Evolutionary conservation across 805 yeast genomes (phyloP), one percentile per base, ranked within the genome.

Genomic region (Sugiyamaella qingdaonensis): DNA sequence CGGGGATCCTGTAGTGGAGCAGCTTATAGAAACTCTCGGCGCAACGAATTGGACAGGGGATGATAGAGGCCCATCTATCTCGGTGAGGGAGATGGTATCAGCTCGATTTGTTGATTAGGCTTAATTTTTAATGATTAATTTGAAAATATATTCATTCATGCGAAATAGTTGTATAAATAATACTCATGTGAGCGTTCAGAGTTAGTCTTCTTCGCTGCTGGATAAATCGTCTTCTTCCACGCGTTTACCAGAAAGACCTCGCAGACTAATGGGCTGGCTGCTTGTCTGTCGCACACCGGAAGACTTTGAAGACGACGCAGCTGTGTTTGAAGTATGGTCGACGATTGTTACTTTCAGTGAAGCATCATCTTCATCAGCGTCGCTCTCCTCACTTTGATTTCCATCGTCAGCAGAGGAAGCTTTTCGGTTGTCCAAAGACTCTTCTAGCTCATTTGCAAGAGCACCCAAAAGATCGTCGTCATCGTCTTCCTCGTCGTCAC

Each of bases 391-490:
- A 21, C 54, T 44, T 32, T 44, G 27, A 14, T 18, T 31, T 14
- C 27, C 9, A 16, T 33, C 48, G n/a, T 45, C 37, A 14, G 16
- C 37, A 11, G 19, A 14, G 4, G 13, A 3, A 7, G 19, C 13
- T 9, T n/a, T 16, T 21, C 43, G 16, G 24, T 16, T 61, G 33
- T 58, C 64, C 4, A 60, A 54, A 1, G 60, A 53, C 31, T 62
- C 68, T 36, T 57, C 68, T 10, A 66, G 55, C 34, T 64, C 68
- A 45, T 61, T 64, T 8, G 67, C 69, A 16, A 66, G 57, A 10
- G 62, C 68, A 4, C 63, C 66, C 4, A 64, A 62, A 2, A 64
- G 51, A 27, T 59, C 67, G 37, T 64, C 65, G 39, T 65, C 64
- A 11, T 62, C 67, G 21, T 63, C 68, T n/a, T 62, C 67, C 19